Percentiles rank a stretch among this genome's conserved stretches.
Conservation (phyloP, 352 stramenopile species). For the Pythium volutum region DNA sequence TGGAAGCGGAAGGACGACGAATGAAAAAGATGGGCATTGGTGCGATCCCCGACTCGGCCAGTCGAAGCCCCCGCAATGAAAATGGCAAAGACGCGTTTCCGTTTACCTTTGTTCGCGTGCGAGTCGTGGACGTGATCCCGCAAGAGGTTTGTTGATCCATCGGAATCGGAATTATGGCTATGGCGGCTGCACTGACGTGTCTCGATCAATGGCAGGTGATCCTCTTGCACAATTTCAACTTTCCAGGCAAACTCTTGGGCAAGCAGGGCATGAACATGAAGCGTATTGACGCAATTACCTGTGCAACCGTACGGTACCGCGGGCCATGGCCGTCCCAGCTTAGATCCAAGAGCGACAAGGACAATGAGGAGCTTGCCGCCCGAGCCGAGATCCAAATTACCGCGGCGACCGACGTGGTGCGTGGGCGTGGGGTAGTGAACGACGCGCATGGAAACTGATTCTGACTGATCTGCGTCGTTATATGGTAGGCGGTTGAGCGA, state of each 20-base stretch:
- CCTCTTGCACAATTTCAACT: slow-evolving; percentile 51
- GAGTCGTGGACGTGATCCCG: slow-evolving; percentile 18
- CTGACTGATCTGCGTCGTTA: background rate
- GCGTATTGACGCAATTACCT: slow-evolving; percentile 44
- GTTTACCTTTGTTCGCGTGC: slow-evolving; percentile 7
- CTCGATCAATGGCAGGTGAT: slow-evolving; percentile 27
- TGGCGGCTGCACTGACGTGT: no score
- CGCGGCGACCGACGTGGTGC: slow-evolving; percentile 19
- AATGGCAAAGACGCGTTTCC: background rate
- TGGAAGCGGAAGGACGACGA: slow-evolving; percentile 53
- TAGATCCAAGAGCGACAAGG: background rate
- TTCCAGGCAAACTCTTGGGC: slow-evolving; percentile 57
- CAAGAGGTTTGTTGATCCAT: slow-evolving; percentile 2
- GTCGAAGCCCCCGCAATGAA: background rate
- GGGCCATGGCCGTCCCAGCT: slow-evolving; percentile 47
- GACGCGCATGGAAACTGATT: background rate
- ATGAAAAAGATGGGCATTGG: slow-evolving; percentile 47
- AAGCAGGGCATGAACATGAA: slow-evolving; percentile 65
- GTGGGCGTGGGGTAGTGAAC: background rate
- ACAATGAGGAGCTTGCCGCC: background rate
- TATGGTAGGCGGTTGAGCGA: slow-evolving; percentile 18
- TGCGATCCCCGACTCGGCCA: slow-evolving; percentile 17
- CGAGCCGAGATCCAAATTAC: slow-evolving; percentile 25
- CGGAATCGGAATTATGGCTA: no score
- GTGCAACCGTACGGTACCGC: slow-evolving; percentile 21